phyloP scores from a whole-genome alignment of 768 basidiomycete genomes.

The Kwoniella europaea region DNA sequence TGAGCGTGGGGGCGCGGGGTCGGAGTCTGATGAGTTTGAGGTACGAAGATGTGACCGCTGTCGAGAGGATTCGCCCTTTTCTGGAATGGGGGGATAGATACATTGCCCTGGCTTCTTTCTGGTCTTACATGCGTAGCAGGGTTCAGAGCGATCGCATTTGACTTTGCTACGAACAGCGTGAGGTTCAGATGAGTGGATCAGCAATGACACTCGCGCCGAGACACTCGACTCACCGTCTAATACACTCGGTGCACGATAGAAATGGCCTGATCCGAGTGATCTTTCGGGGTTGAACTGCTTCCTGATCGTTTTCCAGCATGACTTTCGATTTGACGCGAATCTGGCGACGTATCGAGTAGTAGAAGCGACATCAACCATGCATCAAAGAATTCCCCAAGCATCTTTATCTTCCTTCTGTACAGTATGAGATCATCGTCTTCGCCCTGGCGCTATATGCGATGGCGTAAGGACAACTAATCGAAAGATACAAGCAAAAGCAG shows the following conservation, averaged over 20 bases:
- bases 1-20: neutral
- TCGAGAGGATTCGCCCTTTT: no score
- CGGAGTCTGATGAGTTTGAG: neutral
- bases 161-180: neutral
- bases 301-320: neutral
- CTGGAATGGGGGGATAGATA: neutral
- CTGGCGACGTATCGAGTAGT: no score
- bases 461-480: no score
- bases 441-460: no score
- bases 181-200: no score
- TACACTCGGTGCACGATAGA: slow-evolving; percentile 5
- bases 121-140: neutral
- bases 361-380: no score
- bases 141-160: slow-evolving; percentile 8
- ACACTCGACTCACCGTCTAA: neutral
- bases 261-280: slow-evolving; percentile 3
- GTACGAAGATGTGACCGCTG: no score
- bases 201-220: no score
- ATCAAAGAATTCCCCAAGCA: no score
- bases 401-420: no score
- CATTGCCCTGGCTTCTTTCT: neutral
- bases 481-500: no score
- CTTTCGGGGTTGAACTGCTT: neutral
- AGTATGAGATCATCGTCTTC: no score
- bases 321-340: neutral